A percentile compares a stretch with the other conserved stretches of the same genome.
Evolutionary conservation across 2,329 filamentous ascomycete genomes (phyloP).

Genomic region (Lasiodiplodia citricola): DNA sequence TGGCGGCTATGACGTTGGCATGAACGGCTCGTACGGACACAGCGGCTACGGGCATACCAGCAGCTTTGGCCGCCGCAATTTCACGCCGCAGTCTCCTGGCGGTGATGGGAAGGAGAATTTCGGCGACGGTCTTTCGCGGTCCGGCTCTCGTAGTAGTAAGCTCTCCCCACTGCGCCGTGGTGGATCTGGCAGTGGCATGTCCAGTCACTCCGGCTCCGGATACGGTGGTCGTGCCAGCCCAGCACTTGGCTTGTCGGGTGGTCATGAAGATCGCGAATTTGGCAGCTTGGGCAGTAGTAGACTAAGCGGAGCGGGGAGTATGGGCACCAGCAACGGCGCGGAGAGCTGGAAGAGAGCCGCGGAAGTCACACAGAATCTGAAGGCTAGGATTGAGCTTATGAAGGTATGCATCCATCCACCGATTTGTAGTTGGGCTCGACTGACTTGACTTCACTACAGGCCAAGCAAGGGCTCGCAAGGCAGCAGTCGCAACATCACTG

Average conservation of each 20-base stretch:
- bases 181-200: slow-evolving; percentile 39
- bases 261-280: slow-evolving; percentile 29
- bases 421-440: neutral
- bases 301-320: slow-evolving; percentile 30
- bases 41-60: slow-evolving; percentile 48
- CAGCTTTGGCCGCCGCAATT: slow-evolving; percentile 36
- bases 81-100: slow-evolving; percentile 39
- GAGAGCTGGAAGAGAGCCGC: slow-evolving; percentile 98
- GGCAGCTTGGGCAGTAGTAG: slow-evolving; percentile 13
- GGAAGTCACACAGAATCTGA: slow-evolving; percentile 96
- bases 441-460: slow-evolving; percentile 35
- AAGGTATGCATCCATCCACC: slow-evolving; percentile 61
- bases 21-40: slow-evolving; percentile 67
- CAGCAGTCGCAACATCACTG: slow-evolving; percentile 33
- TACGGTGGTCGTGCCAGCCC: slow-evolving; percentile 42
- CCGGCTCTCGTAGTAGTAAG: slow-evolving; percentile 40
- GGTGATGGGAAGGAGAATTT: slow-evolving; percentile 57
- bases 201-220: slow-evolving; percentile 36
- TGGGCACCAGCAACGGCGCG: slow-evolving; percentile 44
- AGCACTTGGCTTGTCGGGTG: slow-evolving; percentile 34
- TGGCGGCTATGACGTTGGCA: slow-evolving; percentile 59
- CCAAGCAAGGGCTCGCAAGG: slow-evolving; percentile 45
- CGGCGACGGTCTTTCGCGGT: slow-evolving; percentile 35
- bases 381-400: slow-evolving; percentile 98
- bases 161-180: slow-evolving; percentile 43